These are phyloP conservation scores for Russula sp. DNA, from an alignment of 768 basidiomycete genomes.

Conservation along the genomic window DNA sequence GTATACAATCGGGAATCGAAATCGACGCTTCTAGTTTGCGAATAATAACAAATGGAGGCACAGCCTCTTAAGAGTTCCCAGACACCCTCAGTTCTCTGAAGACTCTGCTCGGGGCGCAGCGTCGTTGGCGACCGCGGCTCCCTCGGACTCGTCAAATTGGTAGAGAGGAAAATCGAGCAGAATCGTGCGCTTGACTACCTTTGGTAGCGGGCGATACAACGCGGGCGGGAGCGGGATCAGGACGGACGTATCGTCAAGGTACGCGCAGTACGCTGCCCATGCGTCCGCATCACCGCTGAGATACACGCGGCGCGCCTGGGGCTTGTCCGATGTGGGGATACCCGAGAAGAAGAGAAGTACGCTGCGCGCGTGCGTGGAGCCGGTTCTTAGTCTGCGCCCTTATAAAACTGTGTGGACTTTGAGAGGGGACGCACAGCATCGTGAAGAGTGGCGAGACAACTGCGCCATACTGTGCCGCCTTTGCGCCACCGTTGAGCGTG, in stretches of 20 bases:
- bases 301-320: slow-evolving; percentile 41
- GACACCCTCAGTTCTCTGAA: background rate
- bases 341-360: slow-evolving; percentile 61
- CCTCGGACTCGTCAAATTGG: slow-evolving; percentile 34
- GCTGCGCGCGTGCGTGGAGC: slow-evolving; percentile 25
- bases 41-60: too few species aligned
- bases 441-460: slow-evolving; percentile 61
- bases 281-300: slow-evolving; percentile 23
- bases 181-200: slow-evolving; percentile 44
- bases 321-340: slow-evolving; percentile 63
- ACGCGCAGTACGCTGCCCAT: slow-evolving; percentile 49
- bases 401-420: background rate
- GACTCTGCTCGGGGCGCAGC: background rate
- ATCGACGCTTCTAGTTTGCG: too few species aligned
- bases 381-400: slow-evolving; percentile 22
- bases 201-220: slow-evolving; percentile 46
- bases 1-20: too few species aligned
- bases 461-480: slow-evolving; percentile 51
- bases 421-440: slow-evolving; percentile 35
- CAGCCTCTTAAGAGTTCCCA: background rate
- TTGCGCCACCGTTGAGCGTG: slow-evolving; percentile 33
- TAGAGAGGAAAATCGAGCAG: slow-evolving; percentile 59
- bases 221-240: slow-evolving; percentile 52
- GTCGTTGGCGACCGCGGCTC: background rate
- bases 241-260: slow-evolving; percentile 51